These are phyloP conservation scores for Chamaecrista fasciculata DNA, from an alignment of 306 rosid genomes.

Conservation along the genomic window DNA sequence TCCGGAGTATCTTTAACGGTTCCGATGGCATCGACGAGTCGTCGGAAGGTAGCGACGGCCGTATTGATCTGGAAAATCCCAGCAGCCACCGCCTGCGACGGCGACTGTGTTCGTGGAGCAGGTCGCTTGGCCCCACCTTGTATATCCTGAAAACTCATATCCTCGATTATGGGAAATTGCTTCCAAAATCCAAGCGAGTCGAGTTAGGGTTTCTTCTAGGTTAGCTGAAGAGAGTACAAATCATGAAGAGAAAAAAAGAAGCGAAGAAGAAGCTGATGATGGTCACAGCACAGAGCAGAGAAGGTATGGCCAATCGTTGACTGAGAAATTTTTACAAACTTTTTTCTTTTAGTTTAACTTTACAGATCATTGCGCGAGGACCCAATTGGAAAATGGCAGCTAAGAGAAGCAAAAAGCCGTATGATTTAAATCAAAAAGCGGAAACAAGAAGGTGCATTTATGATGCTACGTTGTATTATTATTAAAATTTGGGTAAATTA, in stretches of 20 bases:
- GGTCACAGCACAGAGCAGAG: background rate
- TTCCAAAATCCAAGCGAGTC: background rate
- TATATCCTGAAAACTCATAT: conserved; percentile 25
- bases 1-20: conserved; percentile 67
- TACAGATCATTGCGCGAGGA: background rate
- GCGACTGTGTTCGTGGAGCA: conserved; percentile 12
- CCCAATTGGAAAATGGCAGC: background rate
- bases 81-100: conserved; percentile 67
- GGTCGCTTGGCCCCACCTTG: conserved; percentile 6
- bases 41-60: conserved; percentile 65
- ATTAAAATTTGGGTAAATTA: too few relatives aligned
- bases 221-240: background rate
- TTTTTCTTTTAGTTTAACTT: too few relatives aligned
- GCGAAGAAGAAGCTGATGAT: background rate
- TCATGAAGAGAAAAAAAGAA: background rate
- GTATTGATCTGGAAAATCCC: conserved; percentile 85
- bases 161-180: too few relatives aligned
- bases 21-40: conserved; percentile 71
- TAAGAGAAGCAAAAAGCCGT: background rate
- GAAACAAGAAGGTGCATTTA: background rate
- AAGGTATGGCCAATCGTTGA: background rate
- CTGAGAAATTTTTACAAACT: background rate
- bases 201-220: background rate
- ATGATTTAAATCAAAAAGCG: background rate
- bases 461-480: too few relatives aligned